Evolutionary conservation across 768 basidiomycete genomes (phyloP).

Genomic region (Cystofilobasidium macerans): DNA sequence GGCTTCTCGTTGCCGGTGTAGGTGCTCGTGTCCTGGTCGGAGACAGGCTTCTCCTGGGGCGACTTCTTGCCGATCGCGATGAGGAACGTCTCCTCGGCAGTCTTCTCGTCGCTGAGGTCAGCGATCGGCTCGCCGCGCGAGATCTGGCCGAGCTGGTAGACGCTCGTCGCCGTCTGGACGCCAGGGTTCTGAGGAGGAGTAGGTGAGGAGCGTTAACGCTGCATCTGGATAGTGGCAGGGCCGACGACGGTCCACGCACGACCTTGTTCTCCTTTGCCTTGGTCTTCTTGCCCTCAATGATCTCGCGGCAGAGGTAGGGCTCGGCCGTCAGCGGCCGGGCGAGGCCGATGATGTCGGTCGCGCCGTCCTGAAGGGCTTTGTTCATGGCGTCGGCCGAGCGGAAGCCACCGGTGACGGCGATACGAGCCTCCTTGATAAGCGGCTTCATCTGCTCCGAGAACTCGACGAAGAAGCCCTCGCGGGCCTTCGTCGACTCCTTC

Average conservation of each 20-base stretch:
- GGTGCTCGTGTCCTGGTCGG: background rate
- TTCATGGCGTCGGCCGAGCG: conserved; percentile 31
- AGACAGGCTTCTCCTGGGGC: background rate
- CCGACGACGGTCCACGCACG: background rate
- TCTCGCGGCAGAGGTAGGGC: conserved; percentile 32
- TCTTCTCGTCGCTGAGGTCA: conserved; percentile 26
- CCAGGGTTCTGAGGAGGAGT: background rate
- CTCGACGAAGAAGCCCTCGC: conserved; percentile 34
- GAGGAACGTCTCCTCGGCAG: conserved; percentile 14
- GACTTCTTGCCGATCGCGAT: conserved; percentile 27
- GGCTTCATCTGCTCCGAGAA: conserved; percentile 33
- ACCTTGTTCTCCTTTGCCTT: conserved; percentile 31
- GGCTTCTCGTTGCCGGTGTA: background rate
- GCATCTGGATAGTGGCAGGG: background rate
- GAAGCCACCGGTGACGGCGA: conserved; percentile 38
- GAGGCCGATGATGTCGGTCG: conserved; percentile 32
- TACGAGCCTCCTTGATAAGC: conserved; percentile 29
- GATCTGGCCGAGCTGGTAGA: conserved; percentile 25
- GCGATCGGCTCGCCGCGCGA: conserved; percentile 24
- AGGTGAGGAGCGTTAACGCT: background rate
- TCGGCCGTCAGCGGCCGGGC: conserved; percentile 35
- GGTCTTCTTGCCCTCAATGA: conserved; percentile 30
- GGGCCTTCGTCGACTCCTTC: conserved; percentile 33
- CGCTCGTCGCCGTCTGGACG: conserved; percentile 22
- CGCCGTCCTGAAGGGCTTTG: conserved; percentile 27